Base-by-base conservation (phyloP, 1,139 yeast species). In the Lodderomyces margitis region DNA sequence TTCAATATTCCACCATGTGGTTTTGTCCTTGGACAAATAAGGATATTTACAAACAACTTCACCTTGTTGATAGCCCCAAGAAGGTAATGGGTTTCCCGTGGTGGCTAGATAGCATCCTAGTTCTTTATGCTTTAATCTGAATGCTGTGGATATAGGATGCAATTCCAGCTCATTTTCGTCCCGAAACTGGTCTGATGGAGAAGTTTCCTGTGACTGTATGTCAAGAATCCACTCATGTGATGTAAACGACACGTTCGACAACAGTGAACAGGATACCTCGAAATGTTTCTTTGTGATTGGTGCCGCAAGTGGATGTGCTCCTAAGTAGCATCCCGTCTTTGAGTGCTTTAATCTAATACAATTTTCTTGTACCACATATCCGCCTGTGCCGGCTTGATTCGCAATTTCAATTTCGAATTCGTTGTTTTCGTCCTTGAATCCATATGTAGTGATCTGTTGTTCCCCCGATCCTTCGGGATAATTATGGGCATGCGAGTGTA, bases 51-150 rank as follows among this genome's bases (percentile, higher is more conserved):
- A 85, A 6, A 81, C 78, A 31, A 85, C 87, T 60, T 85, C 94
- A 19, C 89, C 88, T 61, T 85, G 94, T 47, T 78, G 80, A 61
- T 79, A 85, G 1, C 94, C 94, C 94, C 94, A 85, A 1, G 82
- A 66, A 3, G 94, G 94, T 52, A 81, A 83, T 1, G 86, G 62
- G 41, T 70, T 63, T 6, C 92, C 92, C 0, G 89, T 80, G 0
- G 89, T 81, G 5, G 88, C 83, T 49, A 85, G 66, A 55, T 84
- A 85, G 55, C 94, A 85, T 2, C 89, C 91, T 39, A 84, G 56
- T 0, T 59, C 73, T 44, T 74, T 75, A 56, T 84, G 86, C 48
- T 67, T 75, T 41, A 85, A 61, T 55, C 89, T 71, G 57, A 84
- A 83, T 45, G 78, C 77, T 2, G 92, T 83, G 1, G 89, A 80